Base-by-base conservation (phyloP, 495 filamentous ascomycete genomes). In the Talaromyces thailandensis region DNA sequence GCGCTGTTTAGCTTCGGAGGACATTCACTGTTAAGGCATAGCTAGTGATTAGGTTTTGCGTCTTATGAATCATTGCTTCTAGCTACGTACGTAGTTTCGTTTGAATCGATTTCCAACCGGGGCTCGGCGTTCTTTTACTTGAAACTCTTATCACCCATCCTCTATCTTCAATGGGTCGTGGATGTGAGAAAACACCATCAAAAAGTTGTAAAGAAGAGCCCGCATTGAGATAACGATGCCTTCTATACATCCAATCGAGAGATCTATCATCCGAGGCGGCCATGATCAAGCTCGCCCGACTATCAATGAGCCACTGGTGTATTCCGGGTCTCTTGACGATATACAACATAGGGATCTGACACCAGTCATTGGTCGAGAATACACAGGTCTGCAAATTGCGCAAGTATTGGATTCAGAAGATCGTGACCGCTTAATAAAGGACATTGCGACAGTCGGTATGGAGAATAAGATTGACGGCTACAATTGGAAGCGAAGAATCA, bases 301-400 rank as follows among this genome's bases (percentile, higher is more conserved):
- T 64, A 68, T 12, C 66, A 64, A 18, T 63, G 67, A 64, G 24
- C 80, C 82, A 0, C 70, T 84, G 48, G 63, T 72, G 67, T 72
- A 78, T 51, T 77, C 79, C 0, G 82, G 83, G 1, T 72, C 73
- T 0, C 72, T 86, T 2, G 79, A 86, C 50, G 59, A 75, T 23
- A 83, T 78, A 65, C 64, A 79, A 57, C 68, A 73, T 23, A 75
- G 79, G 55, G 86, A 88, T 40, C 66, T 82, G 8, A 88, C 85
- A 2, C 83, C 84, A 0, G 69, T 84, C 6, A 85, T 88, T 61
- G 86, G 86, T 14, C 74, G 75, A n/a, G 86, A 88, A 64, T 88
- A 77, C 63, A 63, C 70, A 23, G 72, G 77, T 14, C 74, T 80
- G 14, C 78, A 86, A 52, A 66, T 89, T 6, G 75, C 74, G 3